phyloP scores from a whole-genome alignment of 2,329 filamentous ascomycete species.

The Hypoxylon sp. region DNA sequence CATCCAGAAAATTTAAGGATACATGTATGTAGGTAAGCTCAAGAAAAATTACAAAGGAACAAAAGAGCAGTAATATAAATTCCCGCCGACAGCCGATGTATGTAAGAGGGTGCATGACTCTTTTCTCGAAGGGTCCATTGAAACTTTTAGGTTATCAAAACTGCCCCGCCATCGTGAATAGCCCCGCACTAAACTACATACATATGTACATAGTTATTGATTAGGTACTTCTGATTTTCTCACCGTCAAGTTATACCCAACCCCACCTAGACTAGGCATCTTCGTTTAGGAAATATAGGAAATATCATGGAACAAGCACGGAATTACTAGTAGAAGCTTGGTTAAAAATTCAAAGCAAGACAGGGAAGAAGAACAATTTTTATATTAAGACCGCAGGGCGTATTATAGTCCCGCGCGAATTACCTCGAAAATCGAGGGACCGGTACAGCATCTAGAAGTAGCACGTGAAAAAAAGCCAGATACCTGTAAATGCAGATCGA shows the following conservation, averaged over 20 bases:
- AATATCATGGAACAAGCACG: neutral
- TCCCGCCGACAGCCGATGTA: constrained; percentile 39
- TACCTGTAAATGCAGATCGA: constrained; percentile 22
- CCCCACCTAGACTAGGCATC: too few species aligned
- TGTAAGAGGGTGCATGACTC: constrained; percentile 36
- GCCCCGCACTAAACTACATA: constrained; percentile 40
- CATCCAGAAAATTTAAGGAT: constrained; percentile 14
- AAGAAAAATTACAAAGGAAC: constrained; percentile 1
- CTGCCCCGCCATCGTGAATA: constrained; percentile 41
- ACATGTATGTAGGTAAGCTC: neutral
- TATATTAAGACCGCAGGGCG: constrained; percentile 15
- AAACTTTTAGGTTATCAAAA: constrained; percentile 22
- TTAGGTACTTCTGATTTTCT: neutral
- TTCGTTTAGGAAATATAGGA: too few species aligned
- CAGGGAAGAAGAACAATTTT: constrained; percentile 7
- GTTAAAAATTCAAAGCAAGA: neutral
- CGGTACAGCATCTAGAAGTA: constrained; percentile 18
- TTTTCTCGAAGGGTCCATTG: constrained; percentile 31
- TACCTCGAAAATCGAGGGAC: constrained; percentile 17
- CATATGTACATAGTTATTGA: too few species aligned
- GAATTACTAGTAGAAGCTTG: neutral
- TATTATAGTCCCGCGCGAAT: constrained; percentile 21
- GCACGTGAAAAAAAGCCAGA: constrained; percentile 24
- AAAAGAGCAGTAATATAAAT: constrained; percentile 16
- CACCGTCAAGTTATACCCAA: neutral